phyloP scores from a whole-genome alignment of 352 stramenopile species.

The Elongisporangium prolatum region DNA sequence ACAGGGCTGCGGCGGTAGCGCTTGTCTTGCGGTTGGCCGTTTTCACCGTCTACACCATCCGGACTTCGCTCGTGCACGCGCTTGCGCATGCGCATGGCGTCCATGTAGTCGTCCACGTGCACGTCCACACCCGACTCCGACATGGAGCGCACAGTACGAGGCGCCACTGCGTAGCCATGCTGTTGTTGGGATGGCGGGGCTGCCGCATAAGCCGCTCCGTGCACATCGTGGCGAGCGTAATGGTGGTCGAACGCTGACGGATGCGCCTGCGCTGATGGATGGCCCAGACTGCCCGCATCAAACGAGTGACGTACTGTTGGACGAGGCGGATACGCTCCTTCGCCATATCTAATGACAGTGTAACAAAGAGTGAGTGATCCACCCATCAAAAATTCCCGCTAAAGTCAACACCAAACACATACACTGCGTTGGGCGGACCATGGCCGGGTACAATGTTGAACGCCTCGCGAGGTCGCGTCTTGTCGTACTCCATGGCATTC shows the following conservation, averaged over 20 bases:
- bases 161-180: constrained; percentile 9
- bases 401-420: constrained; percentile 3
- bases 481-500: constrained; percentile 68
- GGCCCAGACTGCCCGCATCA: constrained; percentile 53
- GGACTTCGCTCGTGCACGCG: constrained; percentile 40
- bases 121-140: constrained; percentile 49
- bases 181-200: constrained; percentile 23
- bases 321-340: constrained; percentile 37
- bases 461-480: constrained; percentile 25
- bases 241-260: constrained; percentile 18
- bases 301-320: constrained; percentile 56
- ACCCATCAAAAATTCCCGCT: not conserved
- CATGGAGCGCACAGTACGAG: constrained; percentile 52
- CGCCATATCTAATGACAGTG: constrained; percentile 10
- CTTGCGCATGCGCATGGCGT: constrained; percentile 64
- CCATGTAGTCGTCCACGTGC: constrained; percentile 62
- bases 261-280: constrained; percentile 15
- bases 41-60: constrained; percentile 20
- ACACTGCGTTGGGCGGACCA: constrained; percentile 14
- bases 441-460: constrained; percentile 12
- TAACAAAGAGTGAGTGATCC: not conserved
- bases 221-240: constrained; percentile 13
- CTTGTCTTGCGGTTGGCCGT: constrained; percentile 25
- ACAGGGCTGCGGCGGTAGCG: constrained; percentile 38
- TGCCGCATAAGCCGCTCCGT: constrained; percentile 8